Evolutionary conservation across 768 basidiomycete species (phyloP).

Genomic region (Dacryopinax primogenitus): DNA sequence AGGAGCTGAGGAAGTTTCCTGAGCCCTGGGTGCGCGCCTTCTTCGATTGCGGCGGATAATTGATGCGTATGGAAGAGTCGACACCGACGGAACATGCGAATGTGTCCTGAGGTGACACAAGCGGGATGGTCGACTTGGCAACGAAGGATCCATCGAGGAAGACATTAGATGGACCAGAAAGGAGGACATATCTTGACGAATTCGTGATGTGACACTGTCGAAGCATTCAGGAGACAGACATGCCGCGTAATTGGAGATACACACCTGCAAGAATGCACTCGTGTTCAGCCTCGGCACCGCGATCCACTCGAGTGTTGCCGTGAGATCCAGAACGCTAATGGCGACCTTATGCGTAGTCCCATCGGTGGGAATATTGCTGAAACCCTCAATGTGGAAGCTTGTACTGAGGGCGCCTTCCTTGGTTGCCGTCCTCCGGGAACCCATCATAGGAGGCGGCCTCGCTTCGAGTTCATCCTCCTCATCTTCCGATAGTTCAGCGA

Average conservation of each 20-base stretch:
- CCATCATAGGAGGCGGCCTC: constrained; percentile 16
- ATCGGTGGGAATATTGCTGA: constrained; percentile 42
- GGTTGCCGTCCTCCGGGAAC: constrained; percentile 35
- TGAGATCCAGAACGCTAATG: constrained; percentile 32
- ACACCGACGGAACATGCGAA: constrained; percentile 45
- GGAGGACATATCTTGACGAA: constrained; percentile 42
- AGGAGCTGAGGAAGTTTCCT: constrained; percentile 9
- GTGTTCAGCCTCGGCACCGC: constrained; percentile 39
- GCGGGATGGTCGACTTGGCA: constrained; percentile 39
- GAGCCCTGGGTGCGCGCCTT: constrained; percentile 10
- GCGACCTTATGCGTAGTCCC: constrained; percentile 43
- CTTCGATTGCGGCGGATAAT: constrained; percentile 25
- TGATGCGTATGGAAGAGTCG: constrained; percentile 25
- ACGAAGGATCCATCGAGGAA: constrained; percentile 48
- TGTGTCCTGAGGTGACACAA: constrained; percentile 38
- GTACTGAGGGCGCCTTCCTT: constrained; percentile 42
- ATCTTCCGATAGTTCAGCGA: not conserved
- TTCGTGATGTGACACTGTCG: constrained; percentile 41
- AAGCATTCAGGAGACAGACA: not conserved
- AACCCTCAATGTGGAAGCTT: constrained; percentile 40
- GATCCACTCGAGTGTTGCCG: constrained; percentile 34
- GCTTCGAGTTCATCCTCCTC: not conserved
- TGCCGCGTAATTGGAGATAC: constrained; percentile 8
- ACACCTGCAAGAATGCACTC: constrained; percentile 40
- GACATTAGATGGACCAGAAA: constrained; percentile 42